Conservation (phyloP, 306 rosid genomes). For the Glycine latifolia region DNA sequence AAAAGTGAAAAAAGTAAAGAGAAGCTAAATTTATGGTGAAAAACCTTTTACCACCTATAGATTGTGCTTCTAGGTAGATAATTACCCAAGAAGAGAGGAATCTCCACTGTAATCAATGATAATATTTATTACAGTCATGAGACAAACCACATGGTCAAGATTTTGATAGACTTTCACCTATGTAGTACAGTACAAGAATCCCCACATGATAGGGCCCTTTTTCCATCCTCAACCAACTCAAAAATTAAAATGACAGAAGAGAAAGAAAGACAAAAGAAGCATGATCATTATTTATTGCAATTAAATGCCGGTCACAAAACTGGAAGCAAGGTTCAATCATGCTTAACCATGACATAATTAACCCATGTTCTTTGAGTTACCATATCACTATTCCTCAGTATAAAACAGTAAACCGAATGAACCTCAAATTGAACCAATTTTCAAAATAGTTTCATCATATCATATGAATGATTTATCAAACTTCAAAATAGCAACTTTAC, state of each 20-base stretch:
- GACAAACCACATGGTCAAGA: constrained; percentile 45
- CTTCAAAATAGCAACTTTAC: too few relatives aligned
- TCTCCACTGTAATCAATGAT: constrained; percentile 21
- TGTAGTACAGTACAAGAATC: constrained; percentile 30
- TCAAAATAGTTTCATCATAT: constrained; percentile 1
- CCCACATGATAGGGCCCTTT: constrained; percentile 42
- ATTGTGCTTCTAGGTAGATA: constrained; percentile 34
- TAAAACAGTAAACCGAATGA: background rate
- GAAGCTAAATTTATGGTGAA: background rate
- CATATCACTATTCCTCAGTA: background rate
- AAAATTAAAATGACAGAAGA: constrained; percentile 12
- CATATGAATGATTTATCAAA: background rate
- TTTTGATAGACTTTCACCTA: constrained; percentile 20
- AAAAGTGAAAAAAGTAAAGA: constrained; percentile 4
- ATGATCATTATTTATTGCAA: constrained; percentile 6
- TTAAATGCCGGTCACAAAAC: constrained; percentile 30
- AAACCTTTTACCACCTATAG: background rate
- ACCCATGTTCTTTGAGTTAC: constrained; percentile 7
- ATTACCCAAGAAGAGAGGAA: constrained; percentile 5
- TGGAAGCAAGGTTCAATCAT: constrained; percentile 2
- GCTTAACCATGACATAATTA: background rate
- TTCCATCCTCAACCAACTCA: constrained; percentile 36
- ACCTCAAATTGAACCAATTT: constrained; percentile 14
- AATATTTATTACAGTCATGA: constrained; percentile 15
- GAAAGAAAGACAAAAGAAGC: constrained; percentile 17